A percentile compares a stretch with the other conserved stretches of the same genome.
phyloP scores from a whole-genome alignment of 768 basidiomycete species.

The Lactarius hatsudake region DNA sequence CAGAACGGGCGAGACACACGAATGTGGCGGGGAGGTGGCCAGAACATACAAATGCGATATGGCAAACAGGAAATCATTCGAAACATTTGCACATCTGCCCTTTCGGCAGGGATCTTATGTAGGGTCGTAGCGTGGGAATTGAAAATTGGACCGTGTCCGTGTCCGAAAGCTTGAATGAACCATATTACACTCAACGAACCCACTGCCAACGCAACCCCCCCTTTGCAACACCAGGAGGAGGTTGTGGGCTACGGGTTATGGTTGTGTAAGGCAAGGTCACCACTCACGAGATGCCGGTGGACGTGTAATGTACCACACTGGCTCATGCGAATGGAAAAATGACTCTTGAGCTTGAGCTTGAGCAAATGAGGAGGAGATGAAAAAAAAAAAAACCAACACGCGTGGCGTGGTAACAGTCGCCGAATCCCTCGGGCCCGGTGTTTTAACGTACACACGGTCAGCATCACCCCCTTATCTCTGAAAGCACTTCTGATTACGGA shows the following conservation, averaged over 20 bases:
- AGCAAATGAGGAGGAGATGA: neutral
- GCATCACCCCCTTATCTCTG: neutral
- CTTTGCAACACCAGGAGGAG: neutral
- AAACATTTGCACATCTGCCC: neutral
- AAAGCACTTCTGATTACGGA: neutral
- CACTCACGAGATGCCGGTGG: neutral
- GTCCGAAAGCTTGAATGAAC: neutral
- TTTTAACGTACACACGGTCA: neutral
- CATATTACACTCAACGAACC: neutral
- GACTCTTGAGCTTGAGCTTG: neutral
- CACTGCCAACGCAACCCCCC: neutral
- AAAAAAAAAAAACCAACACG: neutral
- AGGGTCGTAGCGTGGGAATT: constrained; percentile 11
- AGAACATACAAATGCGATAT: constrained; percentile 4
- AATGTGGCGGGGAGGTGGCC: neutral
- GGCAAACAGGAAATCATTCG: constrained; percentile 6
- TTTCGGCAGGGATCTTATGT: neutral
- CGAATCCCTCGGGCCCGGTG: neutral
- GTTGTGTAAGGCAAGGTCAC: neutral
- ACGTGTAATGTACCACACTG: neutral
- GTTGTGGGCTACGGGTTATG: neutral
- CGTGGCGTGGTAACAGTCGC: neutral
- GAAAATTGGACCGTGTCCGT: neutral
- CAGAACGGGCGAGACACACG: constrained; percentile 1
- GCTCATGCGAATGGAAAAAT: neutral